phyloP scores from a whole-genome alignment of 2,329 filamentous ascomycete genomes.

The Hypoxylon sp. region DNA sequence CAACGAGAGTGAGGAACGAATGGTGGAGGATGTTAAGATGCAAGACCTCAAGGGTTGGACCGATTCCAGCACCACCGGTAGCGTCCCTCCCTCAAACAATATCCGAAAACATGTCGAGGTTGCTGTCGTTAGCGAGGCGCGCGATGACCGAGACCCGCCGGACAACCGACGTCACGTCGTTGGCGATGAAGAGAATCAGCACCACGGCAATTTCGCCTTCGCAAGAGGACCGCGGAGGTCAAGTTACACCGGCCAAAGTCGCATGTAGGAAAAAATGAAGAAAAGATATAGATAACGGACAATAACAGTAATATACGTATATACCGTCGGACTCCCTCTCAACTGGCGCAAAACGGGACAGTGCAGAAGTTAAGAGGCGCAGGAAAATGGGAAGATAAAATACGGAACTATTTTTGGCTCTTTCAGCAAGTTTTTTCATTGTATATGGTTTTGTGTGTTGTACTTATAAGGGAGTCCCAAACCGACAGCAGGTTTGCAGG shows the following conservation, averaged over 20 bases:
- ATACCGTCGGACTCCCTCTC: conserved; percentile 18
- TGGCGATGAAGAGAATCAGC: conserved; percentile 41
- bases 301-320: conserved; percentile 25
- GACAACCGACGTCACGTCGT: conserved; percentile 21
- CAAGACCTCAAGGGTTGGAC: conserved; percentile 53
- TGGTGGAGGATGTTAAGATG: conserved; percentile 61
- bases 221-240: conserved; percentile 40
- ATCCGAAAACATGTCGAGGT: conserved; percentile 61
- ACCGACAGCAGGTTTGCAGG: conserved; percentile 13
- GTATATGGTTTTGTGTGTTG: conserved; percentile 30
- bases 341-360: conserved; percentile 37
- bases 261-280: conserved; percentile 23
- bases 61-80: conserved; percentile 35
- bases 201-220: conserved; percentile 42
- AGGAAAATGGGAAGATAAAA: conserved; percentile 36
- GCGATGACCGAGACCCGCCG: conserved; percentile 24
- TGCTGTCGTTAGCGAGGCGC: conserved; percentile 37
- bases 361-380: conserved; percentile 23
- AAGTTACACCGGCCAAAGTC: conserved; percentile 36
- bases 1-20: conserved; percentile 61
- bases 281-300: conserved; percentile 25
- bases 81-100: conserved; percentile 52
- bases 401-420: conserved; percentile 18
- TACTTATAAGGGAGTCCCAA: conserved; percentile 33
- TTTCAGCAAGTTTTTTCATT: conserved; percentile 20